Evolutionary conservation across 179 eudicot species (phyloP).

Genomic region (Camellia oleifera): DNA sequence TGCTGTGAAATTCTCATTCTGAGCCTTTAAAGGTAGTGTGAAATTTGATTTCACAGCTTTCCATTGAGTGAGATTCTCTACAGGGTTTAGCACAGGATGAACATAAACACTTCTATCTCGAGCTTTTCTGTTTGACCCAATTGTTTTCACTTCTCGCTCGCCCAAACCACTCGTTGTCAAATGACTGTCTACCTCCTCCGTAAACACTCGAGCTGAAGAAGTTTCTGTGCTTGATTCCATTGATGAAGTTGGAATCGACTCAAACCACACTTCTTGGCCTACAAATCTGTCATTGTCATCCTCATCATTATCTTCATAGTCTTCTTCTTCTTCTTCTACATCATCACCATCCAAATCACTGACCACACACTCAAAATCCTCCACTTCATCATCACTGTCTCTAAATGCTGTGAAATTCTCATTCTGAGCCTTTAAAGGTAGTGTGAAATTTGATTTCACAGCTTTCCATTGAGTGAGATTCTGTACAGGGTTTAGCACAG

Average conservation of each 20-base stretch:
- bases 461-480: slow-evolving; percentile 78
- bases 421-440: slow-evolving; percentile 46
- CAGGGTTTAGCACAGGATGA: slow-evolving; percentile 72
- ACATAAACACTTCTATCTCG: slow-evolving; percentile 62
- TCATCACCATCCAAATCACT: too few species aligned
- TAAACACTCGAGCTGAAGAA: slow-evolving; percentile 15
- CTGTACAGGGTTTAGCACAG: slow-evolving; percentile 82
- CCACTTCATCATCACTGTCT: too few species aligned
- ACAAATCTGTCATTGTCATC: slow-evolving; percentile 20
- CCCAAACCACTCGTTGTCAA: not conserved
- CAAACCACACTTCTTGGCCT: slow-evolving; percentile 33
- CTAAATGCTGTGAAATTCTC: slow-evolving; percentile 43
- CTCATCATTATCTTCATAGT: slow-evolving; percentile 28
- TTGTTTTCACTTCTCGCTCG: slow-evolving; percentile 24
- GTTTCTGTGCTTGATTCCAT: slow-evolving; percentile 48
- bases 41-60: slow-evolving; percentile 59
- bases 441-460: slow-evolving; percentile 47
- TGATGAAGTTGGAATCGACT: slow-evolving; percentile 36
- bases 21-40: slow-evolving; percentile 32
- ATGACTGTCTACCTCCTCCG: slow-evolving; percentile 29
- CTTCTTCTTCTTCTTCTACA: slow-evolving; percentile 19
- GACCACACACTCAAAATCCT: too few species aligned
- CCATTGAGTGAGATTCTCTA: slow-evolving; percentile 79
- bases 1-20: slow-evolving; percentile 59
- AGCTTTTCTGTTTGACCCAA: slow-evolving; percentile 31